Base-by-base conservation (phyloP, 352 stramenopile species). In the Phytopythium litorale region DNA sequence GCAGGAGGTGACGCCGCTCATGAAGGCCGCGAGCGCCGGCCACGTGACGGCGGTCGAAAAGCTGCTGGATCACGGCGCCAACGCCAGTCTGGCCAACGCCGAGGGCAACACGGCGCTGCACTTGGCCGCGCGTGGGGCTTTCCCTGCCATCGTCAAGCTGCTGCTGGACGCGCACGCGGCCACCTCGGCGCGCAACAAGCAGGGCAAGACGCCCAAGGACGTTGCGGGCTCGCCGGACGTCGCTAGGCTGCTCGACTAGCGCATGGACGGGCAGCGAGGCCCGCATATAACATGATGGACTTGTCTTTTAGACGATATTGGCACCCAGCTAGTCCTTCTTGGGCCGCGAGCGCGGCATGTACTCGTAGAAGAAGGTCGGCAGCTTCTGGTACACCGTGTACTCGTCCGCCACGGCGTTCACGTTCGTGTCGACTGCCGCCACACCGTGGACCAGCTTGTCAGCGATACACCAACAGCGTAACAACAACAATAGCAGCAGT, bases 321-420 rank as follows among this genome's bases (percentile, higher is more conserved):
- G 25, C 18, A 32, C 32, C 23, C 13, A 11, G 35, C 54, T 69
- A 69, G 58, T 75, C 56, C 45, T 73, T 71, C 61, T 81, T 85
- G 65, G 53, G 32, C 21, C 89, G 89, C 56, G 83, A 87, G 54
- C 66, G 64, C n/a, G 78, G 76, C 75, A 84, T 83, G 69, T 92
- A 94, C 66, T 94, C 85, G 76, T 94, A 94, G 67, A 94, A 94
- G 61, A 94, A 94, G 19, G 85, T 94, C 1, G 85, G 85, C 23
- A 94, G 68, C 58, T 88, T 92, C 67, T 92, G 83, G 71, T 94
- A 94, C 18, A 92, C 81, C 3, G 83, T 84, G 66, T 87, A 94
- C 63, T 94, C 83, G 68, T 91, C 83, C 18, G 81, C 76, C 6
- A 88, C 83, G 49, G 84, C 79, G 67, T 92, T 84, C 59, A 85